Conservation (phyloP, 2,329 filamentous ascomycete species). For the Aspergillus bombycis region DNA sequence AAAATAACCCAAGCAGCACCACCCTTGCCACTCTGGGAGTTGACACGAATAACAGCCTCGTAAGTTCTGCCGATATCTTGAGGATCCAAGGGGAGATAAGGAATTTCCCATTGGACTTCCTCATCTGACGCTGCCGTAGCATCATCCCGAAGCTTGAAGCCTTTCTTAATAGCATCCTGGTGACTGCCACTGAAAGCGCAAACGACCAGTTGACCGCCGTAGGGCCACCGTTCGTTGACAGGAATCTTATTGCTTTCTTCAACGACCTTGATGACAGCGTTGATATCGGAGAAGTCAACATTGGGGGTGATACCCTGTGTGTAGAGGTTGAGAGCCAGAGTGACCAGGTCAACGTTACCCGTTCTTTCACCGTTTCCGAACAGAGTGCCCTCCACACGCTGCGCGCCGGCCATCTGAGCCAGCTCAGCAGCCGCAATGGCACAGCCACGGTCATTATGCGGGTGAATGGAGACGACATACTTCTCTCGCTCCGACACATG, state of each 20-base stretch:
- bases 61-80: constrained; percentile 95
- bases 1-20: constrained; percentile 94
- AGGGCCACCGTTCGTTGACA: constrained; percentile 84
- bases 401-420: constrained; percentile 93
- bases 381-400: constrained; percentile 89
- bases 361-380: constrained; percentile 96
- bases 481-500: constrained; percentile 84
- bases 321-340: constrained; percentile 89
- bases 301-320: constrained; percentile 85
- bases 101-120: constrained; percentile 78
- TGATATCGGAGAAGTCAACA: constrained; percentile 90
- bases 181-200: constrained; percentile 91
- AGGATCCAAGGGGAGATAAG: constrained; percentile 91
- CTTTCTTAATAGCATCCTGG: constrained; percentile 96
- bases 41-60: constrained; percentile 96
- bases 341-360: constrained; percentile 93
- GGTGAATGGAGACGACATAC: constrained; percentile 85
- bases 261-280: constrained; percentile 81
- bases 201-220: constrained; percentile 88
- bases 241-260: constrained; percentile 95
- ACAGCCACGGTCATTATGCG: constrained; percentile 92
- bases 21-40: constrained; percentile 93
- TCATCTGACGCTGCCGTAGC: constrained; percentile 57
- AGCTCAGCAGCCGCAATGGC: constrained; percentile 88
- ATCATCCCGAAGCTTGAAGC: constrained; percentile 67